Evolutionary conservation across 805 yeast species (phyloP), one percentile per base, ranked within the genome.

Genomic region (Yarrowia yakushimensis): DNA sequence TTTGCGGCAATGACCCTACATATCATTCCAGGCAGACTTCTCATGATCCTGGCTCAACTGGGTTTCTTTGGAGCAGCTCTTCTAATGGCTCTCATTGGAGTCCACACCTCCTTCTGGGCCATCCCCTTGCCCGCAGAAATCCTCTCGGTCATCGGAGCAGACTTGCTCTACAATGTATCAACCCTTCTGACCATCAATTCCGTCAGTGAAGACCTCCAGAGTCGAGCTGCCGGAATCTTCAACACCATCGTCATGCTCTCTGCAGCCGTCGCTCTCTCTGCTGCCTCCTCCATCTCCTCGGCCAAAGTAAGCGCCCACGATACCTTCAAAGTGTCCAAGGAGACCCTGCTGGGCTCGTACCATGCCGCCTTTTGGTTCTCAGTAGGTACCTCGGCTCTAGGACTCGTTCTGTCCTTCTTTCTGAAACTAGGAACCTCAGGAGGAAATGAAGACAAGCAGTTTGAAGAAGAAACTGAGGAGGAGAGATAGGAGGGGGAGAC

Each of bases 141-240:
- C n/a, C 66, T 77, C 20, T 68, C 75, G 0, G 82, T 79, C 30
- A 43, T 80, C 22, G 83, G 83, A 0, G 82, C 82, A 0, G 84
- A 81, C 67, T 65, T 81, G 7, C 68, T 77, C 11, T 81, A 77
- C 65, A 80, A 80, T 65, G 79, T 81, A 9, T 74, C 76, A 25
- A 80, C 78, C 62, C 70, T 80, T 68, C 74, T 77, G 34, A 71
- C 81, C 0, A 68, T 79, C 34, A 73, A 77, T 3, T 71, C 81
- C 0, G 81, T 81, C 17, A 71, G 74, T 31, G 67, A 68, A 31
- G 62, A 69, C 9, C 67, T 77, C 27, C 82, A 79, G 63, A 74
- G 80, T 50, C 69, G 80, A 13, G 83, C 82, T 2, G 81, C 81
- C 5, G 82, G 83, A 11, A 72, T 80, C 2, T 80, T 80, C 65